Percentiles rank a stretch among this genome's conserved stretches.
Conservation (phyloP, 139 green algal genomes). For the Chlorella sp. region DNA sequence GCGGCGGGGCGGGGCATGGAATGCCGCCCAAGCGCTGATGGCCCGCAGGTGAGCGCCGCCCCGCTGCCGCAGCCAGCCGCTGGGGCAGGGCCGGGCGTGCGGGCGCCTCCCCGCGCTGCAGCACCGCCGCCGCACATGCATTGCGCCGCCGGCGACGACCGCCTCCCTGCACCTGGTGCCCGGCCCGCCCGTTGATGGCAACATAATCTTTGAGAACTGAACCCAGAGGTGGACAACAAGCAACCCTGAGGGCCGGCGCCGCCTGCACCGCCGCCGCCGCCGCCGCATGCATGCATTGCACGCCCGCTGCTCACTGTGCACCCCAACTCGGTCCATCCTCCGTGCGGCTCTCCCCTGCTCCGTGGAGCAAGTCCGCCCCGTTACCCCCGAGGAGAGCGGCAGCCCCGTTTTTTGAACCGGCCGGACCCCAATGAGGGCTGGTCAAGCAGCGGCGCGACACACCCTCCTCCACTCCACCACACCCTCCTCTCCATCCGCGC, state of each 20-base stretch:
- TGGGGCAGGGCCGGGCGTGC: no score
- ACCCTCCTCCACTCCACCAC: not conserved
- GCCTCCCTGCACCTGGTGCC: no score
- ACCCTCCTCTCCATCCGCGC: not conserved
- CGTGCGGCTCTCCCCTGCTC: constrained; percentile 37
- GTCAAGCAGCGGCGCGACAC: constrained; percentile 35
- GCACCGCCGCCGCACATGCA: no score
- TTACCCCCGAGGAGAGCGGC: constrained; percentile 44
- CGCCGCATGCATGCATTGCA: not conserved
- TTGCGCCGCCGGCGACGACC: no score
- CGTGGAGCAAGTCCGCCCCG: constrained; percentile 24
- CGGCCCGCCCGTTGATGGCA: constrained; percentile 43
- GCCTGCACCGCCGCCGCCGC: not conserved
- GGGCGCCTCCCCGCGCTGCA: no score
- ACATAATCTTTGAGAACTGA: constrained; percentile 65
- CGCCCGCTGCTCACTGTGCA: not conserved
- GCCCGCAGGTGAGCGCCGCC: no score
- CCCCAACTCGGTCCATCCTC: constrained; percentile 52
- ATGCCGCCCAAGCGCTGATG: no score
- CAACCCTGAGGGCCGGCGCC: constrained; percentile 44
- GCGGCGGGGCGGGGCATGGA: no score
- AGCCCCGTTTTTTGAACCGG: constrained; percentile 29
- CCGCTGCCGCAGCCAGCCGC: no score
- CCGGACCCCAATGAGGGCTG: not conserved
- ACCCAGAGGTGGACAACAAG: constrained; percentile 44